Conservation (phyloP, 2,329 filamentous ascomycete genomes). For the Cordyceps tenuipes region DNA sequence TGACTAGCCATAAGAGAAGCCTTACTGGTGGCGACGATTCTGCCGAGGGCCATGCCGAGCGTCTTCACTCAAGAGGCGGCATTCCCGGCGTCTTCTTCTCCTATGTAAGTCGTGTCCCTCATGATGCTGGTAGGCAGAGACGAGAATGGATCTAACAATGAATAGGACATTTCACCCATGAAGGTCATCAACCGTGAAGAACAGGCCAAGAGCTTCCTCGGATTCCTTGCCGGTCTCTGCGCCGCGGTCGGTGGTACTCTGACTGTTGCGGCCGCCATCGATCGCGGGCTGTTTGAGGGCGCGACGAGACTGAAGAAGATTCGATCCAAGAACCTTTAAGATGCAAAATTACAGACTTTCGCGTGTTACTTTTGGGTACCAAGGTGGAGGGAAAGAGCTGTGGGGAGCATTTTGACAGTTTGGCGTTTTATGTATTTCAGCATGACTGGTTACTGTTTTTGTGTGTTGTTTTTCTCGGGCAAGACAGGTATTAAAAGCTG, state of each 20-base stretch:
- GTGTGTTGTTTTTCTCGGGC: neutral
- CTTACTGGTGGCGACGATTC: slow-evolving; percentile 75
- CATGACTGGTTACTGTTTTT: neutral
- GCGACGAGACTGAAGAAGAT: slow-evolving; percentile 79
- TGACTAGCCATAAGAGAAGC: slow-evolving; percentile 91
- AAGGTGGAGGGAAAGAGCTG: neutral
- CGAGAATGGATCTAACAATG: neutral
- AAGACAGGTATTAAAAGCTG: neutral
- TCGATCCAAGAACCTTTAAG: slow-evolving; percentile 53
- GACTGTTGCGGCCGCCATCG: slow-evolving; percentile 89
- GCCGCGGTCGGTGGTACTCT: slow-evolving; percentile 91
- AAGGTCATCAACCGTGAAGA: slow-evolving; percentile 97
- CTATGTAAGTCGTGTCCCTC: slow-evolving; percentile 56
- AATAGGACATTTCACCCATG: slow-evolving; percentile 94
- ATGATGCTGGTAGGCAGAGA: too few species aligned
- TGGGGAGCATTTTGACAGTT: neutral
- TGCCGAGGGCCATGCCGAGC: slow-evolving; percentile 84
- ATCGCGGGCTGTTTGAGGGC: slow-evolving; percentile 87
- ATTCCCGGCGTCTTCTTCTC: slow-evolving; percentile 98
- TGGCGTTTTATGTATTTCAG: slow-evolving; percentile 4
- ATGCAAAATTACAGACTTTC: neutral
- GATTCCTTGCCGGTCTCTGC: slow-evolving; percentile 89
- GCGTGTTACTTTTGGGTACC: neutral
- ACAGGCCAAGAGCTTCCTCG: slow-evolving; percentile 78
- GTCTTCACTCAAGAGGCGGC: slow-evolving; percentile 78